phyloP scores from a whole-genome alignment of 345 rosid genomes.

The Mangifera indica region DNA sequence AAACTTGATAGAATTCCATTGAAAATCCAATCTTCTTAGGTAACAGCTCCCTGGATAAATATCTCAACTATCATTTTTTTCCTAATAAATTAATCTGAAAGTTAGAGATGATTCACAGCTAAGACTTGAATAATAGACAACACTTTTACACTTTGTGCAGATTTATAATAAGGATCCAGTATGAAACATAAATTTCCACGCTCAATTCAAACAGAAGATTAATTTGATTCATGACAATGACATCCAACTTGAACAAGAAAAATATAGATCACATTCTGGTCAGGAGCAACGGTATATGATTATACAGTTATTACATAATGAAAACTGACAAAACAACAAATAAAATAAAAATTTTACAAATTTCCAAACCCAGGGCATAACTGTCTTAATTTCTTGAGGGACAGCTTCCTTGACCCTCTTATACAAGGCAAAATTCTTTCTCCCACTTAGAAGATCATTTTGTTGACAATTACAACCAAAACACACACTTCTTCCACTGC shows the following conservation, averaged over 20 bases:
- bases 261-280: not conserved
- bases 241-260: not conserved
- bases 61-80: too few relatives aligned
- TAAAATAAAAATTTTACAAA: not conserved
- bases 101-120: too few relatives aligned
- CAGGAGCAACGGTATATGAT: not conserved
- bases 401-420: slow-evolving; percentile 85
- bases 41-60: too few relatives aligned
- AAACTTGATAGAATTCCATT: too few relatives aligned
- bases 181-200: not conserved
- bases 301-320: too few relatives aligned
- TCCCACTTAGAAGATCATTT: slow-evolving; percentile 83
- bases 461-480: slow-evolving; percentile 80
- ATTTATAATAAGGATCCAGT: not conserved
- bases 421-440: slow-evolving; percentile 41
- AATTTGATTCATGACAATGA: not conserved
- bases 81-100: too few relatives aligned
- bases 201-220: not conserved
- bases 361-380: slow-evolving; percentile 76
- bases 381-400: slow-evolving; percentile 88
- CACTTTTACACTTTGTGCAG: too few relatives aligned
- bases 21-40: too few relatives aligned
- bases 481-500: slow-evolving; percentile 98
- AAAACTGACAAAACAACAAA: too few relatives aligned
- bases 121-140: too few relatives aligned